These are phyloP conservation scores for Knoxia roxburghii DNA, from an alignment of 257 asterid genomes.

Conservation along the genomic window DNA sequence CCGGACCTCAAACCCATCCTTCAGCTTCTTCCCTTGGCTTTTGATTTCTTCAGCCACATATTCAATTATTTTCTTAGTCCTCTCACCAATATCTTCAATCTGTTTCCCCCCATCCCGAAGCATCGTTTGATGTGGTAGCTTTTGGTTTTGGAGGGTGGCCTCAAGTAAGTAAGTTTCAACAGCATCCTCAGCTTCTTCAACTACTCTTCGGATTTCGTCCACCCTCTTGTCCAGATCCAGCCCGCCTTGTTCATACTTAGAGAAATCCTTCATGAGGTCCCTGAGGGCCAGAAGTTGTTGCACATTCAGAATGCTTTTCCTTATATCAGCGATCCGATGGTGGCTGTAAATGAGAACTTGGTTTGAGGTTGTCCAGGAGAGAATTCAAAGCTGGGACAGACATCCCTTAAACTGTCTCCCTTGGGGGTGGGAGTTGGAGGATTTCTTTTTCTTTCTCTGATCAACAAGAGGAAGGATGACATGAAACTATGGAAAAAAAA, in stretches of 20 bases:
- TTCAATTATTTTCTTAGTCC: constrained; percentile 38
- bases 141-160: constrained; percentile 41
- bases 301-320: constrained; percentile 30
- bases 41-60: constrained; percentile 13
- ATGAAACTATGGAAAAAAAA: too few relatives aligned
- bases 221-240: constrained; percentile 29
- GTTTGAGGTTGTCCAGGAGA: constrained; percentile 43
- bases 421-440: too few relatives aligned
- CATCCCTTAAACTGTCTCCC: background rate
- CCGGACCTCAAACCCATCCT: constrained; percentile 35
- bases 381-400: constrained; percentile 28
- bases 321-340: constrained; percentile 14
- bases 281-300: constrained; percentile 37
- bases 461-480: too few relatives aligned
- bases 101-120: constrained; percentile 28
- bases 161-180: constrained; percentile 43
- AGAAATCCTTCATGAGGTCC: constrained; percentile 39
- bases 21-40: too few relatives aligned
- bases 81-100: constrained; percentile 25
- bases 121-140: constrained; percentile 18
- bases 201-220: constrained; percentile 37
- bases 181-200: constrained; percentile 51
- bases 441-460: too few relatives aligned
- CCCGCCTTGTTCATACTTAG: constrained; percentile 29
- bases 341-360: constrained; percentile 11